Evolutionary conservation across 2,329 filamentous ascomycete genomes (phyloP).

Genomic region (Verticillium tricorpus): DNA sequence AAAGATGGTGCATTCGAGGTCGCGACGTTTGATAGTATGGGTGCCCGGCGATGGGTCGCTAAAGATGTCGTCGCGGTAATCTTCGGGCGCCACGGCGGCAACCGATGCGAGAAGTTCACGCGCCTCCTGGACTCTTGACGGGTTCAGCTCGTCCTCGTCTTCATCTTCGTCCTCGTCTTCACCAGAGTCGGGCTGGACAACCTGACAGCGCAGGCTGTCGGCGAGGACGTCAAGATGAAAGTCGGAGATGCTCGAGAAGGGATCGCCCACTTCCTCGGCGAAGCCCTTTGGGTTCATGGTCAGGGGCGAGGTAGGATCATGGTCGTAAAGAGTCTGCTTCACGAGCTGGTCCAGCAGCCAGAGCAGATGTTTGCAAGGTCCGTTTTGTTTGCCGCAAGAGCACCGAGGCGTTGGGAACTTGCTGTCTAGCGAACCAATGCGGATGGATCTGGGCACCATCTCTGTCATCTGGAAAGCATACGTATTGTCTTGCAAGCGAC

Average conservation of each 20-base stretch:
- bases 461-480: slow-evolving; percentile 55
- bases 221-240: slow-evolving; percentile 49
- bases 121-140: slow-evolving; percentile 40
- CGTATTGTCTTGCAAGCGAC: slow-evolving; percentile 40
- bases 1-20: slow-evolving; percentile 47
- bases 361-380: slow-evolving; percentile 46
- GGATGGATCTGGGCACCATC: slow-evolving; percentile 45
- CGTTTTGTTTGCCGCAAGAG: slow-evolving; percentile 33
- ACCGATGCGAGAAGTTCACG: slow-evolving; percentile 48
- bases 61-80: slow-evolving; percentile 44
- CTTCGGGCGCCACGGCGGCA: slow-evolving; percentile 26
- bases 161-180: slow-evolving; percentile 14
- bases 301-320: slow-evolving; percentile 30
- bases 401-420: slow-evolving; percentile 38
- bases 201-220: slow-evolving; percentile 45
- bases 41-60: slow-evolving; percentile 18
- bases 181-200: slow-evolving; percentile 20
- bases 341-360: slow-evolving; percentile 52
- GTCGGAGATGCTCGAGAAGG: slow-evolving; percentile 43
- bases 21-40: slow-evolving; percentile 35
- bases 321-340: slow-evolving; percentile 39
- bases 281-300: slow-evolving; percentile 38
- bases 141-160: slow-evolving; percentile 17
- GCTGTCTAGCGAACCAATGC: slow-evolving; percentile 38
- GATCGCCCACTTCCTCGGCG: slow-evolving; percentile 41